Evolutionary conservation across 2,329 filamentous ascomycete species (phyloP), one percentile per base, ranked within the genome.

Genomic region (Xylariales sp.): DNA sequence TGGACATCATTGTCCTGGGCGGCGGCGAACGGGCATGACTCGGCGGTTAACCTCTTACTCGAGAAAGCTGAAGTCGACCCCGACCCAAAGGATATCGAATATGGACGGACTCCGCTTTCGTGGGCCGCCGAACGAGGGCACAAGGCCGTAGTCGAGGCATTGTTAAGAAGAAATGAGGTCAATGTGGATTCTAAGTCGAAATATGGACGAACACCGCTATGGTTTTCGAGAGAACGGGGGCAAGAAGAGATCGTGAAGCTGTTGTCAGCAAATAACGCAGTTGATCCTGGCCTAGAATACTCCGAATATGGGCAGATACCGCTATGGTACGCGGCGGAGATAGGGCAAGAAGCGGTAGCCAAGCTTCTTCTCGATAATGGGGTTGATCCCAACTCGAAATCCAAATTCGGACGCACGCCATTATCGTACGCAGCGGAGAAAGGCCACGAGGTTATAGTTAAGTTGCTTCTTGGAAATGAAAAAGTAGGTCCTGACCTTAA

Each of bases 191-290:
- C 52, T 3, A 50, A 50, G 50, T 48, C 41, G 30, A 56, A 63
- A 50, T 63, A 54, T 39, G 50, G 60, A 46, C 60, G 50, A 55
- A 55, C 61, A 8, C 61, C 61, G n/a, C 50, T 63, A 23, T 63
- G 50, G 61, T 49, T 55, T 28, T 48, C 61, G 14, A 50, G n/a
- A 56, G 43, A 49, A 16, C 28, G 52, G n/a, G 52, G 61, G 50
- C 52, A 63, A 4, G 45, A 62, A 52, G 36, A 30, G 3, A 41
- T 62, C n/a, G 18, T 46, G 7, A 14, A 53, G 43, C 34, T 61
- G 5, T 34, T 64, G 23, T 23, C 59, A 50, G 43, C 45, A 36
- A 53, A 36, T 32, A 36, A 50, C 10, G 54, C 32, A 30, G 58
- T 62, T 5, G 50, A 62, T 8, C n/a, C 46, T 34, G 46, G 18